These are phyloP conservation scores for Epithele typhae DNA, from an alignment of 768 basidiomycete species.

Conservation along the genomic window DNA sequence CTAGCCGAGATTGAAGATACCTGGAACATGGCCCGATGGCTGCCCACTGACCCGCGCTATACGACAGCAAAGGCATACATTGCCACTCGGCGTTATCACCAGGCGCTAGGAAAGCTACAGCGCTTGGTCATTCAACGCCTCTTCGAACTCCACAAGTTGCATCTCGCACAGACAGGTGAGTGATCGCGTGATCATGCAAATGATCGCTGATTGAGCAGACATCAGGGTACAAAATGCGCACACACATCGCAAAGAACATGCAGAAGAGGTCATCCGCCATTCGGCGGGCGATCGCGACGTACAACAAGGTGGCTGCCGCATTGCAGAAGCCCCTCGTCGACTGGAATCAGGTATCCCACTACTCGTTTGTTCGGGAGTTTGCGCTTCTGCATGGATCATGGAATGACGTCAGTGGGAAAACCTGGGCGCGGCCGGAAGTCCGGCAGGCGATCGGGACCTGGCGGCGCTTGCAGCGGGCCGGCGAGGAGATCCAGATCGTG, in stretches of 20 bases:
- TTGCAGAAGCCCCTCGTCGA: conserved; percentile 9
- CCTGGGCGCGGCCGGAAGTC: conserved; percentile 24
- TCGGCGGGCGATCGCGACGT: conserved; percentile 21
- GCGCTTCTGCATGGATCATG: conserved; percentile 22
- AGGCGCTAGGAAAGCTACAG: conserved; percentile 30
- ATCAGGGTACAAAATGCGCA: conserved; percentile 26
- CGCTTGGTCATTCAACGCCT: conserved; percentile 30
- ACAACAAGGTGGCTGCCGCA: conserved; percentile 12
- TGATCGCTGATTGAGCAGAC: background rate
- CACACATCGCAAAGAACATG: conserved; percentile 26
- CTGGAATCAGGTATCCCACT: conserved; percentile 22
- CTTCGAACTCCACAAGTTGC: conserved; percentile 35
- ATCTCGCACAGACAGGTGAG: conserved; percentile 32
- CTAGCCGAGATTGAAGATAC: conserved; percentile 18
- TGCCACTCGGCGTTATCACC: conserved; percentile 20
- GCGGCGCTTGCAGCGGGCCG: conserved; percentile 13
- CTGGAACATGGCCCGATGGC: conserved; percentile 25
- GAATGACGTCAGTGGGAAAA: conserved; percentile 17
- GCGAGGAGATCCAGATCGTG: conserved; percentile 22
- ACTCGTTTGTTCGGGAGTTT: conserved; percentile 27
- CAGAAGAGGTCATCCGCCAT: conserved; percentile 20
- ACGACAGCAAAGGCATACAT: conserved; percentile 12
- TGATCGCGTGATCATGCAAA: background rate
- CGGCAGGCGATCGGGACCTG: conserved; percentile 20
- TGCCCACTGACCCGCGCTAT: conserved; percentile 21